A percentile compares a stretch with the other conserved stretches of the same genome.
phyloP scores from a whole-genome alignment of 306 rosid species.

The Inga laurina region DNA sequence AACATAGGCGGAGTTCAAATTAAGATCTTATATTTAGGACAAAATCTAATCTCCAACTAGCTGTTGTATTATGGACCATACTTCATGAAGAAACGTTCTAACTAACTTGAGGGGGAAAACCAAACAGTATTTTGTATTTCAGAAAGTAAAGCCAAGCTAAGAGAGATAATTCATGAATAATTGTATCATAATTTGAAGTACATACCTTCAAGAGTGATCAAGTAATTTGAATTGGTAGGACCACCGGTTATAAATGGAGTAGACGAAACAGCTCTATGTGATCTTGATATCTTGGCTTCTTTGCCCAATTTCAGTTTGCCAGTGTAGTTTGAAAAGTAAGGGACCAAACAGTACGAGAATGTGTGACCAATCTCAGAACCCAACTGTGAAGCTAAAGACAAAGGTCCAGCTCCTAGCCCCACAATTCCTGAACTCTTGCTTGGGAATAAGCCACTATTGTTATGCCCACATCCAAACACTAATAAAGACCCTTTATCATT shows the following conservation, averaged over 20 bases:
- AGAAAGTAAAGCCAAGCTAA: neutral
- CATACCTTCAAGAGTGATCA: constrained; percentile 13
- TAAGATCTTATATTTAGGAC: too few relatives aligned
- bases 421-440: neutral
- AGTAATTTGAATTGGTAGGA: neutral
- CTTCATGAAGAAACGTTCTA: too few relatives aligned
- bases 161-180: neutral
- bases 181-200: neutral
- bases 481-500: neutral
- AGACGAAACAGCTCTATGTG: neutral
- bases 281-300: neutral
- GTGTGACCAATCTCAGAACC: neutral
- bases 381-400: constrained; percentile 17
- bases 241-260: neutral
- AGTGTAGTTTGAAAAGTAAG: neutral
- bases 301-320: constrained; percentile 3
- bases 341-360: constrained; percentile 30
- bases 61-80: too few relatives aligned
- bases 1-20: too few relatives aligned
- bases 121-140: too few relatives aligned
- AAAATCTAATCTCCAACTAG: too few relatives aligned
- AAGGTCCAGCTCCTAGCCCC: constrained; percentile 28
- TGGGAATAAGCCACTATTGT: neutral
- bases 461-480: constrained; percentile 16
- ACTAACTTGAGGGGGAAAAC: too few relatives aligned